Evolutionary conservation across 768 basidiomycete genomes (phyloP), one percentile per base, ranked within the genome.

Genomic region (Leccinum olivaceopallidum): DNA sequence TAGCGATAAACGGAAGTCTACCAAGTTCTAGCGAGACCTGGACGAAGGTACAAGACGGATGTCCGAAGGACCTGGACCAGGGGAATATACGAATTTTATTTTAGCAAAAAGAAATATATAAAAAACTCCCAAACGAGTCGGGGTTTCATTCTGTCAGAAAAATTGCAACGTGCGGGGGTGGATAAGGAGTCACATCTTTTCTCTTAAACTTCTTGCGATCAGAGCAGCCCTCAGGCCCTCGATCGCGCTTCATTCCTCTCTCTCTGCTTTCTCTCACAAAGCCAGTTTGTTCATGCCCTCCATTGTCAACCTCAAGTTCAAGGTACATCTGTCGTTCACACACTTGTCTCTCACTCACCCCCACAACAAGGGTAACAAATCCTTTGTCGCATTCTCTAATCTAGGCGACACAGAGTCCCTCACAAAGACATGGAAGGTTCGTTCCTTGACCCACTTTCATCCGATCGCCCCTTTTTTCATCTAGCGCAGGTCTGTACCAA

Each of bases 351-450:
- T 60, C 50, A 57, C 36, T 50, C n/a, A 57, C 60, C 51, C 51
- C 55, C 71, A 9, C 42, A 42, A n/a, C 42, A 42, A 82, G 92
- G 92, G 92, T 77, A 94, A 94, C 85, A 94, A 94, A 81, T 94
- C 92, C 73, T 94, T 94, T 75, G 90, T 94, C 75, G 91, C 92
- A 62, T 94, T 94, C 79, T 90, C 89, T 75, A 92, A 93, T 78
- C 84, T 94, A 77, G 78, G 83, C 78, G 92, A 94, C 78, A 80
- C 84, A 56, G 92, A 94, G 73, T 83, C 90, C 60, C 79, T 94
- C 73, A 91, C 92, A 55, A 90, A 87, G 81, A 94, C 92, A 67
- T 94, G 92, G 92, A 93, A 94, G 83, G 92, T 90, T 5, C 57
- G 76, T 72, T 50, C 44, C 2, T 57, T 56, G 22, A 55, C 65